phyloP scores from a whole-genome alignment of 2,329 filamentous ascomycete species.

The Botryotinia globosa region DNA sequence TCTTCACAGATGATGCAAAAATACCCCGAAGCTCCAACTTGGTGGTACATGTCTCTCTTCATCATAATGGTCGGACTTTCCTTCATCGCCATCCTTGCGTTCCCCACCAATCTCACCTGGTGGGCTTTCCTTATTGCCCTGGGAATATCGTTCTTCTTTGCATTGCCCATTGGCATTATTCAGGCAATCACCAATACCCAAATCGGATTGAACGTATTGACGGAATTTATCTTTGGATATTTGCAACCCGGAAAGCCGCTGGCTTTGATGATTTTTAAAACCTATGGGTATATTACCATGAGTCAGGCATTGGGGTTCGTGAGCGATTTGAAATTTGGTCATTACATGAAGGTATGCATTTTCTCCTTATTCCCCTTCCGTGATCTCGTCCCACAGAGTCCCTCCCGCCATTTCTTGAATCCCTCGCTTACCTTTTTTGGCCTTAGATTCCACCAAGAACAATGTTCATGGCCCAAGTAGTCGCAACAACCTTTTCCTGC shows the following conservation, averaged over 20 bases:
- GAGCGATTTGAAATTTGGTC: constrained; percentile 50
- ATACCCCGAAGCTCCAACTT: constrained; percentile 5
- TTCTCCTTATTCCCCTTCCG: not conserved
- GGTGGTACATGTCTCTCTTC: constrained; percentile 18
- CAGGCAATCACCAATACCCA: constrained; percentile 68
- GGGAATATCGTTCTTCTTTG: constrained; percentile 60
- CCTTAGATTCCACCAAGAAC: constrained; percentile 32
- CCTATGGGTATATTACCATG: constrained; percentile 69
- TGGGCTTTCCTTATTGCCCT: constrained; percentile 70
- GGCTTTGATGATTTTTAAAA: constrained; percentile 77
- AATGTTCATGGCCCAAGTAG: constrained; percentile 45
- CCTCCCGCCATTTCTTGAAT: not conserved
- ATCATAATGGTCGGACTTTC: constrained; percentile 19
- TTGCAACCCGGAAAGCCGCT: constrained; percentile 68
- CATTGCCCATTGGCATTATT: constrained; percentile 66
- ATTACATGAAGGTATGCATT: constrained; percentile 47
- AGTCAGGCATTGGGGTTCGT: constrained; percentile 50
- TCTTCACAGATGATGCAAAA: not conserved
- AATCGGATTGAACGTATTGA: constrained; percentile 69
- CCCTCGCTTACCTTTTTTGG: not conserved
- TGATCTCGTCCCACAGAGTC: not conserved
- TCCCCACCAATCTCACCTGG: constrained; percentile 56
- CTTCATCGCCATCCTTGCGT: constrained; percentile 46
- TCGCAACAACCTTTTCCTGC: constrained; percentile 61
- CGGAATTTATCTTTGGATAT: constrained; percentile 70